Evolutionary conservation across 257 asterid genomes (phyloP).

Genomic region (Petunia secreta): DNA sequence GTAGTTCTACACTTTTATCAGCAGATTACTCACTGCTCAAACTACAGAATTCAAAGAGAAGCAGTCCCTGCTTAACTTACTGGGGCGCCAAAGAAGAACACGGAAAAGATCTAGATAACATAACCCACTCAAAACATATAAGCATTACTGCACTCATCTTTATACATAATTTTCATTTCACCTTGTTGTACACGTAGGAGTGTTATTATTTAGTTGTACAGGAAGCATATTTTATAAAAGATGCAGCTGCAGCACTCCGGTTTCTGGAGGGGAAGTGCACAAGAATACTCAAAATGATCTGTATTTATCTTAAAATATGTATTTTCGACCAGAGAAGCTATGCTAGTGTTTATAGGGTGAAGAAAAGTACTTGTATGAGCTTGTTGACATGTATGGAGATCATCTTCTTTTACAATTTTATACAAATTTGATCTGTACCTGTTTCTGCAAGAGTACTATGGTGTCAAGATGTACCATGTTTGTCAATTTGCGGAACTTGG

Average conservation of each 20-base stretch:
- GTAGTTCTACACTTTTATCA: too few relatives aligned
- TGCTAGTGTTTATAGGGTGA: slow-evolving; percentile 1
- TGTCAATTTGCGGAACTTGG: too few relatives aligned
- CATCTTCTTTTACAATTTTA: not conserved
- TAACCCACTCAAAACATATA: not conserved
- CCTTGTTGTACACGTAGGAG: slow-evolving; percentile 20
- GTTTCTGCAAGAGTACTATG: not conserved
- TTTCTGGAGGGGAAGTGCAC: not conserved
- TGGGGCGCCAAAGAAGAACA: slow-evolving; percentile 48
- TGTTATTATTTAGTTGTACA: slow-evolving; percentile 9
- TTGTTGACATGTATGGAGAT: not conserved
- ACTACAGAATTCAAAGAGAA: not conserved
- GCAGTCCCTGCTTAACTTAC: not conserved
- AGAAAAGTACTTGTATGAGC: not conserved
- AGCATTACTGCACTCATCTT: slow-evolving; percentile 8
- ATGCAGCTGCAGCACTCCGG: slow-evolving; percentile 1
- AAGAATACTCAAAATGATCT: slow-evolving; percentile 3
- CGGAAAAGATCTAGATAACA: not conserved
- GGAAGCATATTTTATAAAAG: not conserved
- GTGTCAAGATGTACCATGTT: not conserved
- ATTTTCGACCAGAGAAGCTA: not conserved
- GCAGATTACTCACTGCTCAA: not conserved
- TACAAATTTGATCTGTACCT: not conserved
- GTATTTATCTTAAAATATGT: not conserved
- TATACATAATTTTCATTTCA: slow-evolving; percentile 19